Evolutionary conservation across 768 basidiomycete genomes (phyloP).

Genomic region (Coprinellus micaceus): DNA sequence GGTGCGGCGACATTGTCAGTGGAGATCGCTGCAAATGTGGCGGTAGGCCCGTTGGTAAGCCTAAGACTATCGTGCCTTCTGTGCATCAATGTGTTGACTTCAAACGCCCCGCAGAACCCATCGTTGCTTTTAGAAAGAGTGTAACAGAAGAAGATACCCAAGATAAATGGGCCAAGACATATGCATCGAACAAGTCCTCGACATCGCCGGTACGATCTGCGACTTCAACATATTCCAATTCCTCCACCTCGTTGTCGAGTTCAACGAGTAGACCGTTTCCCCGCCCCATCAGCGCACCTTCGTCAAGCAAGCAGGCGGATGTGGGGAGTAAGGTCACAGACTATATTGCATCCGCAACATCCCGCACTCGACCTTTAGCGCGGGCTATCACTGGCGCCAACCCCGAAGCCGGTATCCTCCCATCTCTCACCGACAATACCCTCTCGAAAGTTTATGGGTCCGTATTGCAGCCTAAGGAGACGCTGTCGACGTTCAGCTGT

Average conservation of each 20-base stretch:
- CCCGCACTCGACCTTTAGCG: constrained; percentile 57
- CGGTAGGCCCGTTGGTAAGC: constrained; percentile 73
- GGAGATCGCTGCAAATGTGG: constrained; percentile 76
- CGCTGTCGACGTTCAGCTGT: constrained; percentile 67
- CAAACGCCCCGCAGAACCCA: constrained; percentile 47
- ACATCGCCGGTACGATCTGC: constrained; percentile 34
- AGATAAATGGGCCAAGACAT: constrained; percentile 81
- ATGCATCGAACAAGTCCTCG: constrained; percentile 52
- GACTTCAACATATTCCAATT: neutral
- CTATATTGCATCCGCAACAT: constrained; percentile 53
- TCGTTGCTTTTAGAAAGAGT: constrained; percentile 59
- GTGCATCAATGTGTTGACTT: neutral
- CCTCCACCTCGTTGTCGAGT: neutral
- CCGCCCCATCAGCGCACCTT: constrained; percentile 34
- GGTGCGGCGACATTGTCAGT: constrained; percentile 80
- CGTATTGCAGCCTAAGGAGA: constrained; percentile 73
- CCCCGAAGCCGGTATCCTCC: constrained; percentile 58
- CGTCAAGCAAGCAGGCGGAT: constrained; percentile 23
- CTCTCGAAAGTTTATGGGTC: constrained; percentile 85
- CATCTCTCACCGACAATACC: constrained; percentile 52
- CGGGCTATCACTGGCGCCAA: constrained; percentile 47
- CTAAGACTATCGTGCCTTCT: neutral
- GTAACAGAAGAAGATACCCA: constrained; percentile 38
- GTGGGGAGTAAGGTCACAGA: constrained; percentile 50
- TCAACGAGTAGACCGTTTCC: constrained; percentile 47